Base-by-base conservation (phyloP, 192 early-diverging fungal species). In the Backusella tarrabulga region DNA sequence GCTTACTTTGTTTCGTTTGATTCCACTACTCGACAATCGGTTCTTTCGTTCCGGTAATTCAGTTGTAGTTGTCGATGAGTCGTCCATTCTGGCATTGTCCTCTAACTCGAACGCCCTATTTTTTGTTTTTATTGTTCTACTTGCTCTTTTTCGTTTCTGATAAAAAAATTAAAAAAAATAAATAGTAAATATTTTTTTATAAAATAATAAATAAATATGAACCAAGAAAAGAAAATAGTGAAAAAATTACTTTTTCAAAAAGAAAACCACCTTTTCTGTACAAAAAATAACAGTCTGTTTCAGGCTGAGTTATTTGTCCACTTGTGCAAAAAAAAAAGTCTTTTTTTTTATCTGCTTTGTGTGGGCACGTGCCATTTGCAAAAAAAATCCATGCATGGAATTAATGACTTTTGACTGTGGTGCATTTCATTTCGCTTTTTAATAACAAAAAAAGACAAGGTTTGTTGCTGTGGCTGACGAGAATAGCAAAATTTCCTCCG, bases 1-100 rank as follows among this genome's bases (percentile, higher is more conserved):
- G 29, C 66, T 68, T 17, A 78, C 74, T 70, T 83, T 83, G 71
- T 54, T 75, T 69, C 78, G 52, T 63, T 79, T 81, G 19, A 67
- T 67, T 41, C 66, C 72, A 68, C 71, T 46, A 52, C 66, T 34
- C 19, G 63, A 72, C 32, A 46, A 44, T 67, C 60, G 72, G 66
- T 78, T 67, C 70, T 78, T 69, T 73, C 60, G 70, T 72, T 73
- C 77, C 44, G 41, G 77, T 54, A 72, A 40, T 74, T 79, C 77
- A 73, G 72, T 14, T 44, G 77, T 72, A 67, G 73, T 34, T 60
- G 73, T 67, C 67, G 74, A 63, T 50, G 74, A 75, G 56, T 75
- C 74, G n/a, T 75, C 74, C 74, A 75, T 75, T 67, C 74, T 75
- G 32, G 74, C 74, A 75, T 75, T 67, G 71, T 63, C 26, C 56